Evolutionary conservation across 179 eudicot species (phyloP), one percentile per base, ranked within the genome.

Genomic region (Carnegiea gigantea): DNA sequence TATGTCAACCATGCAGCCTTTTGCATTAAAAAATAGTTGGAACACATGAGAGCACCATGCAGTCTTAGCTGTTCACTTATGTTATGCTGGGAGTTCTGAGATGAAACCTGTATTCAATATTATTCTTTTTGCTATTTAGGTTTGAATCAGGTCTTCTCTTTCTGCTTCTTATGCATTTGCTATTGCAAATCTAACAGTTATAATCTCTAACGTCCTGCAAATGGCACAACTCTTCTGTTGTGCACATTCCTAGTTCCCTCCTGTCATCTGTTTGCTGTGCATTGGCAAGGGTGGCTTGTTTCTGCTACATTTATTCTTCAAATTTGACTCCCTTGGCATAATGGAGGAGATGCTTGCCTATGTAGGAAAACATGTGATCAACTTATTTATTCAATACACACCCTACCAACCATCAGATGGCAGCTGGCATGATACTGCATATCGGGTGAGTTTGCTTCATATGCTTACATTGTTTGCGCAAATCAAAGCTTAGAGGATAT

Each of bases 391-490:
- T 82, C 99, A 97, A 73, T 97, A 92, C 85, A 97, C 99, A 38
- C 99, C 99, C 38, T 97, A 93, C 84, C 89, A 91, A 81, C 96
- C 98, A 75, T 83, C 88, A 23, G 98, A 97, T 70, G 99, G 98
- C 76, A 90, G 95, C 89, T 97, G 99, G 99, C 86, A 89, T 83
- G 98, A 97, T 81, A 80, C 92, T 83, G 84, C 88, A 82, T 95
- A 92, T 78, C 88, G 98, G 86, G 99, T 95, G 84, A 91, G 98
- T 89, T 75, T 74, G 62, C 7, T 72, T 71, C 40, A 71, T 28
- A 57, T 65, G 75, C 30, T 48, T 12, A 8, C 26, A 6, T n/a
- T 43, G 9, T 77, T 8, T 21, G 5, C 2, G 9, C 24, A 18
- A 51, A 51, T 51, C 57, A 62, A 5, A 57, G 36, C 72, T 59